Evolutionary conservation across 1,284 basidiomycete species (phyloP), one percentile per base, ranked within the genome.

Genomic region (Polyporus tsugae): DNA sequence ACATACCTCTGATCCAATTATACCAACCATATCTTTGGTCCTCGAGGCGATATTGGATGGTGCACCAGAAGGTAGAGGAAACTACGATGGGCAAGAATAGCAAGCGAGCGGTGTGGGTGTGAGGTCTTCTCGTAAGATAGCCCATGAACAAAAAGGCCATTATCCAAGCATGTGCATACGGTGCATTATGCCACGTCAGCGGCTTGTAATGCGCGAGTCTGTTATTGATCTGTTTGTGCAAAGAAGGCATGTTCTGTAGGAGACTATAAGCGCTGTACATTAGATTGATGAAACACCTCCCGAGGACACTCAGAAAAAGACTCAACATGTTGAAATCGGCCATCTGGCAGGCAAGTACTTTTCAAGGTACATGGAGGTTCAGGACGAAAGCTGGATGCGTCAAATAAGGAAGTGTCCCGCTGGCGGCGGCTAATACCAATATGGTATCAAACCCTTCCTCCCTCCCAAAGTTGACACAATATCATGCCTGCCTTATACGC

Each of bases 1-100:
- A 11, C 67, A 49, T 69, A 91, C 91, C 86, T 84, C 88, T 83
- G 11, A 85, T 86, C 89, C 89, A 93, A 70, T 94, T 92, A 74
- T 86, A 89, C 52, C 90, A 85, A 72, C 88, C 88, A 42, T 86
- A 76, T 36, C 82, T 79, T 7, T 82, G 81, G 25, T 80, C 72
- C 33, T 81, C 81, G 82, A 87, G 88, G 19, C 82, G 82, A 76
- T 87, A 92, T 35, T 86, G 84, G 74, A 85, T 91, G 2, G 89
- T 87, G 0, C 86, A 84, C 36, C 84, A 81, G 10, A 92, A 71
- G 22, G 84, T 80, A 17, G 82, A 76, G 4, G 77, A 77, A 38
- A 93, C 73, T 7, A 85, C 82, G 4, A 84, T 77, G 0, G 92
- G 92, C 0, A 94, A 80, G 2, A 93, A 75, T 0, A 88, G 78